phyloP scores from a whole-genome alignment of 768 basidiomycete species.

The Gautieria morchelliformis region DNA sequence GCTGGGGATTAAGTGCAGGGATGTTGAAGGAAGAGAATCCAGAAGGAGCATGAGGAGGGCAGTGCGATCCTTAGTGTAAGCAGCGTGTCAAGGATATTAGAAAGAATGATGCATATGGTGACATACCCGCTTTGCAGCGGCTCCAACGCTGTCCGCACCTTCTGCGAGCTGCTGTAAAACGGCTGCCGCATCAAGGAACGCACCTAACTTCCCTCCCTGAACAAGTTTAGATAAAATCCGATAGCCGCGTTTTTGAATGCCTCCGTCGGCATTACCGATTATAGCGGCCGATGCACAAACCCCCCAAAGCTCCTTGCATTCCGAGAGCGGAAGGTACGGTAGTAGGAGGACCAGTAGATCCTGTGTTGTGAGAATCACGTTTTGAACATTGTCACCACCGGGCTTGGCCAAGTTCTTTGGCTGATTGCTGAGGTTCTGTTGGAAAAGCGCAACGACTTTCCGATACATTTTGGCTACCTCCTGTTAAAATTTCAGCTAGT shows the following conservation, averaged over 20 bases:
- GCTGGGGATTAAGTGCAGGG: conserved; percentile 77
- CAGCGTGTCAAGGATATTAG: conserved; percentile 8
- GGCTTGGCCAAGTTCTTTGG: conserved; percentile 27
- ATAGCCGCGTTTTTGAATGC: conserved; percentile 92
- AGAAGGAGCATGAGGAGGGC: conserved; percentile 63
- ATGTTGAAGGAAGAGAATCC: conserved; percentile 52
- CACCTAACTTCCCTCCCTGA: conserved; percentile 48
- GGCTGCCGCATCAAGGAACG: conserved; percentile 21
- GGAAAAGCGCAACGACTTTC: conserved; percentile 68
- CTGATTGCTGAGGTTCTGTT: conserved; percentile 44
- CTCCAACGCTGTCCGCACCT: conserved; percentile 43
- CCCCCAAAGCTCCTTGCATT: conserved; percentile 56
- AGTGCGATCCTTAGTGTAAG: conserved; percentile 61
- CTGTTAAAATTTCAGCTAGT: conserved; percentile 20
- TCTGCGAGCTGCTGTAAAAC: conserved; percentile 4
- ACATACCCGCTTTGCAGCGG: conserved; percentile 81
- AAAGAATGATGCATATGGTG: not conserved
- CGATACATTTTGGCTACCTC: conserved; percentile 74
- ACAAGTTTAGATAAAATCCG: conserved; percentile 71
- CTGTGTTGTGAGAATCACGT: conserved; percentile 51
- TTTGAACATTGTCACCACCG: conserved; percentile 29
- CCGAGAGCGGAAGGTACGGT: conserved; percentile 55
- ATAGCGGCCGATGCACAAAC: conserved; percentile 61
- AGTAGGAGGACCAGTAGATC: conserved; percentile 83
- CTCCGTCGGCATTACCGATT: conserved; percentile 70